Conservation (phyloP, 306 rosid species). For the Pyrus pyrifolia region DNA sequence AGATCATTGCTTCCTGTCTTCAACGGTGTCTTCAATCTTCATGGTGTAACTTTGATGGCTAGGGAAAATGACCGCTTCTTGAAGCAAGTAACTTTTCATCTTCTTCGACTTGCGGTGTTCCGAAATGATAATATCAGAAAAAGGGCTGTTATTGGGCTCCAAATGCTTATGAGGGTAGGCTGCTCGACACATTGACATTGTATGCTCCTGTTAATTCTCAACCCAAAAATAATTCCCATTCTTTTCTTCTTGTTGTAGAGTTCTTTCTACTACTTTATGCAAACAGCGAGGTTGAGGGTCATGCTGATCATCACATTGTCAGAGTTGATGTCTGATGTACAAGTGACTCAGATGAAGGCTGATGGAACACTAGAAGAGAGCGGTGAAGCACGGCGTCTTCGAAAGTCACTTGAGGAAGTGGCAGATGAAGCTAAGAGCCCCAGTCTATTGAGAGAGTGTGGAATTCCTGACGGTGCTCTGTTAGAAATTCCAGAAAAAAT, state of each 20-base stretch:
- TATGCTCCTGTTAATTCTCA: slow-evolving; percentile 3
- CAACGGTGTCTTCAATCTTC: slow-evolving; percentile 70
- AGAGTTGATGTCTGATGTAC: slow-evolving; percentile 97
- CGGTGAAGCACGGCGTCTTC: slow-evolving; percentile 89
- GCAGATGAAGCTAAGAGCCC: slow-evolving; percentile 69
- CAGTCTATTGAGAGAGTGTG: slow-evolving; percentile 60
- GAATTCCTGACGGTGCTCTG: slow-evolving; percentile 64
- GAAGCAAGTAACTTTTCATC: slow-evolving; percentile 96
- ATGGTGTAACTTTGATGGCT: slow-evolving; percentile 89
- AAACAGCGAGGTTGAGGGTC: slow-evolving; percentile 93
- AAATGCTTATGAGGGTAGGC: slow-evolving; percentile 90
- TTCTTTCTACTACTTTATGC: slow-evolving; percentile 83
- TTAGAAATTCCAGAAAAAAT: slow-evolving; percentile 59
- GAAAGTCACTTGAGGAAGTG: slow-evolving; percentile 78
- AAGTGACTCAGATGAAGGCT: slow-evolving; percentile 97
- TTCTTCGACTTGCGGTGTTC: slow-evolving; percentile 91
- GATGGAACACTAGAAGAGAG: slow-evolving; percentile 94
- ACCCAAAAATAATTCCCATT: slow-evolving; percentile 7
- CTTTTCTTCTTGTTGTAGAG: slow-evolving; percentile 49
- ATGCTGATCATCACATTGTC: slow-evolving; percentile 92
- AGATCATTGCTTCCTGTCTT: slow-evolving; percentile 83
- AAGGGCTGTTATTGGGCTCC: slow-evolving; percentile 93
- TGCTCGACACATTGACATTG: slow-evolving; percentile 10
- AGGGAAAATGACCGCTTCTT: slow-evolving; percentile 97
- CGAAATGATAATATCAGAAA: slow-evolving; percentile 82